A percentile compares a stretch with the other conserved stretches of the same genome.
These are phyloP conservation scores for Scorias spongiosa DNA, from an alignment of 2,329 filamentous ascomycete genomes.

Conservation along the genomic window DNA sequence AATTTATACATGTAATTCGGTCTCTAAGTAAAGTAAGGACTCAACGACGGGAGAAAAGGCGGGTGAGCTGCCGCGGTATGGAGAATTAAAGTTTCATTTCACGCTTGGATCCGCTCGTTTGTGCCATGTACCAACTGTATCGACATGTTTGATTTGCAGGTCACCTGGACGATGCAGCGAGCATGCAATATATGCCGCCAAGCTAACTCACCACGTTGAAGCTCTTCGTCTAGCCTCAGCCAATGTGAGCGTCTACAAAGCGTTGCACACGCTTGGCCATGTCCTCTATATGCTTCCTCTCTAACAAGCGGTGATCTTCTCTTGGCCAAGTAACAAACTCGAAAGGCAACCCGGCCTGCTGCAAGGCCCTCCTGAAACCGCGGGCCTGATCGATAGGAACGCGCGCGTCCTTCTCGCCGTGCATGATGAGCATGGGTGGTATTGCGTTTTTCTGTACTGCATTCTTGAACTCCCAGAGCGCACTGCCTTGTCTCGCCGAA, in stretches of 20 bases:
- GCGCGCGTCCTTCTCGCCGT: conserved; percentile 20
- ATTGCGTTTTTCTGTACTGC: conserved; percentile 10
- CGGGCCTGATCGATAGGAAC: conserved; percentile 22
- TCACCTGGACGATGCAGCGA: too few relatives aligned
- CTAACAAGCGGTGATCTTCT: conserved; percentile 18
- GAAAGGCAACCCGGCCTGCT: conserved; percentile 14
- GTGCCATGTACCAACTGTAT: too few relatives aligned
- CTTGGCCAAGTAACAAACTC: conserved; percentile 23
- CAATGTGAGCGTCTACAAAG: conserved; percentile 9
- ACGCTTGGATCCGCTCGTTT: too few relatives aligned
- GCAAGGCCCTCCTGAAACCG: conserved; percentile 19
- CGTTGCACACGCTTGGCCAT: conserved; percentile 11
- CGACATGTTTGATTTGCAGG: too few relatives aligned
- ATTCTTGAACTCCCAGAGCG: conserved; percentile 18
- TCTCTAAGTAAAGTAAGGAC: too few relatives aligned
- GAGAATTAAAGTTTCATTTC: too few relatives aligned
- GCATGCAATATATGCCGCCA: too few relatives aligned
- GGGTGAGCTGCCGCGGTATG: too few relatives aligned
- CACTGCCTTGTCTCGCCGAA: conserved; percentile 9
- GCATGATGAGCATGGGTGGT: conserved; percentile 22
- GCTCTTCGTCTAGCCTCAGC: background rate
- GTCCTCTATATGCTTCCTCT: conserved; percentile 17
- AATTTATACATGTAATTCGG: too few relatives aligned
- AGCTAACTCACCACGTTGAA: too few relatives aligned
- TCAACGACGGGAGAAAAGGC: too few relatives aligned